Evolutionary conservation across 805 yeast species (phyloP), one percentile per base, ranked within the genome.

Genomic region (Babjeviella inositovora): DNA sequence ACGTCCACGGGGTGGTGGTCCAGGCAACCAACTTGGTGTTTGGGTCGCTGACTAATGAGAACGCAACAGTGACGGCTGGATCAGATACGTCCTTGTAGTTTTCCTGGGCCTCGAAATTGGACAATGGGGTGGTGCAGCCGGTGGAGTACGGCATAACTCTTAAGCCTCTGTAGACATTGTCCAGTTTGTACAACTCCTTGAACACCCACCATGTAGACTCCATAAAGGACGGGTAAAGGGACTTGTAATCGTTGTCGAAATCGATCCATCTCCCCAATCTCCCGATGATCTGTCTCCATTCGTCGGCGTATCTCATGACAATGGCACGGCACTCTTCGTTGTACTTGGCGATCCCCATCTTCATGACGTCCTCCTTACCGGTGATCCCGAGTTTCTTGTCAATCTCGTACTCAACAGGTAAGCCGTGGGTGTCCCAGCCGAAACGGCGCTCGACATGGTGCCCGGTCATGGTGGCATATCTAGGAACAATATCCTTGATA

Each of bases 1-100:
- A 62, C 23, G 99, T 92, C 99, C 99, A 90, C 25, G 99, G 99
- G 13, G 99, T 90, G 30, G 99, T 90, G 21, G 99, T 90, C 99
- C 99, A 90, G 7, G 97, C 97, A 18, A 90, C 85, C 34, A 90
- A 59, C 34, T 66, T 58, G 25, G 93, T 80, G 40, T 76, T 70
- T 32, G 81, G 84, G 41, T 85, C 92, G 31, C 70, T 79, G 15
- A 64, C 55, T 27, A 80, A 57, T 32, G 80, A 79, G 63, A 90
- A 92, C 14, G 82, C 93, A 37, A 90, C 53, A 29, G 95, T 84
- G 23, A 92, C 85, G 7, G 95, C 94, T 7, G 99, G 99, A 50
- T 90, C 99, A 32, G 70, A 66, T 23, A 90, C 97, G 30, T 90
- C 97, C 59, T 90, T 90, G 62, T 90, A 90, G 50, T 90, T 90